phyloP scores from a whole-genome alignment of 2,329 filamentous ascomycete species.

The Aspergillus udagawae region DNA sequence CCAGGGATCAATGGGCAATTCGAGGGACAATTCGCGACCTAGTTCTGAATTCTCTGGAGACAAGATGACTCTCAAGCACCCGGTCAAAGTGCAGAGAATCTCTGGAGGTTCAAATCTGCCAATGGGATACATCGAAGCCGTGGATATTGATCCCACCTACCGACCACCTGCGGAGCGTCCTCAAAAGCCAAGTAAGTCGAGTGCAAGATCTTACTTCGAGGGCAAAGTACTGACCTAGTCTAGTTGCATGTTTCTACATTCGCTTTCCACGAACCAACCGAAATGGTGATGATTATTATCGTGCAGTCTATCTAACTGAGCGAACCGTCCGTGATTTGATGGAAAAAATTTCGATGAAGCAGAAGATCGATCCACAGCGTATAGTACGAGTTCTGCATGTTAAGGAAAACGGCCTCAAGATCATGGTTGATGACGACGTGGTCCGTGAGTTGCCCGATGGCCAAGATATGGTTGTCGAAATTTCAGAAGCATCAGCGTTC shows the following conservation, averaged over 20 bases:
- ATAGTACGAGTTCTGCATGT: constrained; percentile 70
- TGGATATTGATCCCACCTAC: constrained; percentile 85
- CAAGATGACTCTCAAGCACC: constrained; percentile 19
- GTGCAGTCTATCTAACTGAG: constrained; percentile 79
- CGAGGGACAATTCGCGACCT: constrained; percentile 20
- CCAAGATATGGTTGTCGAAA: constrained; percentile 77
- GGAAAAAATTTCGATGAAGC: constrained; percentile 70
- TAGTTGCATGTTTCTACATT: constrained; percentile 85
- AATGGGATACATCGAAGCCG: constrained; percentile 81
- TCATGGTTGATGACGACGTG: constrained; percentile 88
- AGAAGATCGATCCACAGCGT: constrained; percentile 68
- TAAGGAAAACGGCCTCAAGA: constrained; percentile 69
- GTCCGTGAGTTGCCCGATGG: constrained; percentile 80
- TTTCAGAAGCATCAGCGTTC: constrained; percentile 56
- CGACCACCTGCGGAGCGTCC: constrained; percentile 69
- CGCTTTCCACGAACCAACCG: constrained; percentile 53
- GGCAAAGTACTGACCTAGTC: constrained; percentile 27
- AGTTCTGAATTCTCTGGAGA: constrained; percentile 19
- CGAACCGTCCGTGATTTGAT: constrained; percentile 73
- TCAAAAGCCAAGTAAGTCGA: constrained; percentile 59
- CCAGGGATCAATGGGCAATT: constrained; percentile 19
- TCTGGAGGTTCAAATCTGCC: constrained; percentile 40
- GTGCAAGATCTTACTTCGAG: background rate
- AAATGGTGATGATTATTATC: constrained; percentile 61
- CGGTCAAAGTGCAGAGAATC: constrained; percentile 30